Base-by-base conservation (phyloP, 2,329 filamentous ascomycete species). In the Zelopaecilomyces penicillatus region DNA sequence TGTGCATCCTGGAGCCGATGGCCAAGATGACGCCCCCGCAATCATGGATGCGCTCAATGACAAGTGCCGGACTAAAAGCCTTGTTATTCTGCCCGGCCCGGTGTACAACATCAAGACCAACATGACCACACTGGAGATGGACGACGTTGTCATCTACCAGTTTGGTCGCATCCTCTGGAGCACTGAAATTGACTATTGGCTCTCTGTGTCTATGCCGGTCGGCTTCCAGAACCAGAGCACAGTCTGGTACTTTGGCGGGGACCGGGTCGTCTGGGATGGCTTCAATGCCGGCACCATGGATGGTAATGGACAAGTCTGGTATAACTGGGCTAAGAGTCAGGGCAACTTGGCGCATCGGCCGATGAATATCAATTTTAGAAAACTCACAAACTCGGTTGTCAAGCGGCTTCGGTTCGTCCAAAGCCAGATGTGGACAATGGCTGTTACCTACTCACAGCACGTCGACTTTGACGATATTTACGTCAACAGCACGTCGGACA, bases 351-450 rank as follows among this genome's bases (percentile, higher is more conserved):
- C 69, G 3, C 59, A 68, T 9, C 65, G 76, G 7, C 75, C 75
- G 6, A 69, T 80, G 50, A 76, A 72, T 12, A 67, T 80, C 53
- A 69, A 65, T 46, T 61, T 61, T 41, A 50, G 61, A 12, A 60
- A 64, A 3, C 63, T 74, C 4, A 70, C 59, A 5, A 70, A 78
- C 53, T 71, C 70, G 1, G 55, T 70, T 4, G 62, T 80, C 9
- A 59, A 63, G 33, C 67, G 73, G 3, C 47, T 80, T 11, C 63
- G 64, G 3, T 78, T 77, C 49, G 59, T 80, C 6, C 69, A 76
- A 48, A 75, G 69, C 48, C 76, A 80, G 59, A 80, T 81, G 76
- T 81, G 77, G 69, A 73, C 73, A 0, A 72, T 79, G 66, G 71
- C 71, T 1, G 66, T 77, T 30, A 73, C 72, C 7, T 60, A 72